Evolutionary conservation across 441 rosid species (phyloP), one percentile per base, ranked within the genome.

Genomic region (Gossypium aridum): DNA sequence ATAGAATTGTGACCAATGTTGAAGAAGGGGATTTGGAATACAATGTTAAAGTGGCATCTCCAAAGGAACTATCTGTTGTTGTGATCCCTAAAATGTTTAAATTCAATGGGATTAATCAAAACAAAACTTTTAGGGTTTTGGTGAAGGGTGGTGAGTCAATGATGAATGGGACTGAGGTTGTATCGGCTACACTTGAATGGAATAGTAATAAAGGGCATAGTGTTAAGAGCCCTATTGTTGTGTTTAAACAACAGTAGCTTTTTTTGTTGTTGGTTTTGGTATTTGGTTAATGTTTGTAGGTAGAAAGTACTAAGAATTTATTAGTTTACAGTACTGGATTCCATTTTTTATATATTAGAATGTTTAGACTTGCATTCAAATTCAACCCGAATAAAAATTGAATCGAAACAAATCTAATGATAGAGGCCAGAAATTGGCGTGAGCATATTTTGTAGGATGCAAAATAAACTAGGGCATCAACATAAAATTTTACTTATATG

Each of bases 111-210:
- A 16, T 7, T 12, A 8, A 34, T 63, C 49, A 16, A 16, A 63
- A 34, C 25, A 4, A 17, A 63, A 10, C 68, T 16, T 63, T 63
- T 20, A 63, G 22, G 20, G 70, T 64, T 19, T 39, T 39, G 16
- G 51, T 64, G 53, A 64, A 19, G 26, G 53, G 51, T 25, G 37
- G 26, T 25, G 37, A 13, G 8, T 12, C 17, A 4, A 60, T 4
- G 37, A 60, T 12, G 64, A 23, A 23, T 25, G 17, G 64, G 34
- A 60, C 37, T 23, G 34, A 23, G 17, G 26, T 12, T 13, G 17
- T 60, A 60, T 60, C 97, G 7, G 97, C 86, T 47, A 73, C 82
- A 3, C 84, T 95, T 0, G 87, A 80, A 54, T 91, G 99, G 98
- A 86, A 16, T 3, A 55, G 54, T 37, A 91, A 93, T 81, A 71